Evolutionary conservation across 2,329 filamentous ascomycete species (phyloP), one percentile per base, ranked within the genome.

Genomic region (Alternaria viburni): DNA sequence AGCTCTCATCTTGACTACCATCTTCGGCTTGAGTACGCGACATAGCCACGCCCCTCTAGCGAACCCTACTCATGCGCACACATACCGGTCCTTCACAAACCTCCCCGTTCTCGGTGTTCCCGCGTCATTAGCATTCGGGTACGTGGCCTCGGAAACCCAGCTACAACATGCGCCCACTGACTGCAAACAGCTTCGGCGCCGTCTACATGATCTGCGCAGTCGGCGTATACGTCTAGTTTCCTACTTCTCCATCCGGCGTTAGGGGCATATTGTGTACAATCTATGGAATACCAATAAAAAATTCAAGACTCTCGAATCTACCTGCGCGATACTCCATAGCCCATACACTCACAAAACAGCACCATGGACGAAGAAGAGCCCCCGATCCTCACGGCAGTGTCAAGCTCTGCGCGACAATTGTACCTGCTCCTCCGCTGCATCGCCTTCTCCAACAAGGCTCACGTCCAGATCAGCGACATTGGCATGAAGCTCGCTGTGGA

Each of bases 131-230:
- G 91, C 93, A 67, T 88, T 97, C 83, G 95, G 92, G 95, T 98
- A 89, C 77, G 92, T 76, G 47, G 49, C 62, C 54, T 62, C 55
- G 57, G 43, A 32, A 26, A 32, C 44, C 25, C 36, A 41, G 36
- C 15, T 21, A n/a, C 59, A 30, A 23, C 19, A 43, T 41, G 41
- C 57, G 26, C n/a, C 41, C n/a, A 51, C 44, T 54, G 52, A 61
- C 57, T 23, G 45, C 51, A 36, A 49, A n/a, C 77, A 97, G 95
- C 54, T 92, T 97, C 81, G 96, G 96, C 73, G 91, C 95, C 54
- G 93, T 99, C 49, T 97, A 96, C 83, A 97, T 97, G 91, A 98
- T 99, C 83, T 99, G 96, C 83, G 96, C 94, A 64, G 96, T 96
- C 79, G 96, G 96, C 80, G 96, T 99, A 78, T 98, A 99, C 89